Base-by-base conservation (phyloP, 176 grass and related monocot genomes). In the Musa acuminata region DNA sequence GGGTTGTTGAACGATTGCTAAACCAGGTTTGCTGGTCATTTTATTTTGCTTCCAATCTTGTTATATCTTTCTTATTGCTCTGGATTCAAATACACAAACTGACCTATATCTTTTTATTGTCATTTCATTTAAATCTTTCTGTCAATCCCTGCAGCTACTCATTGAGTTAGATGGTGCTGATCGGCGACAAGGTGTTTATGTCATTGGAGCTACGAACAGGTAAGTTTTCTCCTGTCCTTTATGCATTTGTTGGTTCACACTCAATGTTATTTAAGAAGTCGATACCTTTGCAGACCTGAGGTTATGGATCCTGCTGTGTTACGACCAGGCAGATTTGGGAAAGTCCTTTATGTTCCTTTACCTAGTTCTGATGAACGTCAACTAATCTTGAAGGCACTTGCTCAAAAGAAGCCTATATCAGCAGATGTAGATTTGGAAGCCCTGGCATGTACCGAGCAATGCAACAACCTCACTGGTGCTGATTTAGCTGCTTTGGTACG, bases 121-220 rank as follows among this genome's bases (percentile, higher is more conserved):
- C 29, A 35, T 35, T 35, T 16, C 9, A 5, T 72, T n/a, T 52
- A 21, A 29, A 65, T 16, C 2, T 1, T 21, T 10, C 13, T 55
- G 12, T 21, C 51, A 55, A 27, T 74, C 6, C 57, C 19, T 20
- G 0, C 76, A 93, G 90, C 83, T 97, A 80, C 84, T 93, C 53
- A 83, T 93, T 80, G 94, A 97, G 77, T 85, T 97, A 21, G 94
- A 97, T 55, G 94, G 90, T 51, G 90, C 90, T 52, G 90, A 88
- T 82, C 81, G 91, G 53, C 65, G 94, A 9, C 82, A 87, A 59
- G 90, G 90, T 66, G 86, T 97, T 58, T 97, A 72, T 85, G 94
- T 93, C 50, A 89, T 97, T 49, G 94, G 90, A 85, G 94, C 94
- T 64, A 97, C 94, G 50, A 97, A 97, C 80, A 93, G 94, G 94